Conservation (phyloP, 805 yeast species). For the Ogataea nakhonphanomensis region DNA sequence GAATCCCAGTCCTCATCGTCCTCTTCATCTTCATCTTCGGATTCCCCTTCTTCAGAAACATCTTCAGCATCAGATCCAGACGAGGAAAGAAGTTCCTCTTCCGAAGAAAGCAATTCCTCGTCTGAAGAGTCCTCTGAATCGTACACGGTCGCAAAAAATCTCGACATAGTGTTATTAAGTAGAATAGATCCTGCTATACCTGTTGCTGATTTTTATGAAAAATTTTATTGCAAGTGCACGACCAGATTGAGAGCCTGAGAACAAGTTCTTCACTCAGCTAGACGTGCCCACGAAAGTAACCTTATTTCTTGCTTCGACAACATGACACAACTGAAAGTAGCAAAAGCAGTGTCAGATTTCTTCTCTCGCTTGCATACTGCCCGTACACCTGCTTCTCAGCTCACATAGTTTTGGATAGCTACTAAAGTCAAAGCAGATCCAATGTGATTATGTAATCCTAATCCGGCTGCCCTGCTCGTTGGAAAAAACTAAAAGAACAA, state of each 20-base stretch:
- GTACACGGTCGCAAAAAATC: constrained; percentile 73
- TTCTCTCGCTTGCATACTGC: no score
- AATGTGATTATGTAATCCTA: no score
- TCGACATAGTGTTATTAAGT: constrained; percentile 56
- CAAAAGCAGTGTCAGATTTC: neutral
- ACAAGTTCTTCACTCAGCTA: no score
- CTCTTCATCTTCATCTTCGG: constrained; percentile 39
- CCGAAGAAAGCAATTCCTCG: constrained; percentile 50
- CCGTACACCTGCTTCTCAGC: no score
- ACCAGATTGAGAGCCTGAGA: constrained; percentile 1
- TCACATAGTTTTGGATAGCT: no score
- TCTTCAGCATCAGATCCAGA: constrained; percentile 29
- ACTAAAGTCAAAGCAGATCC: neutral
- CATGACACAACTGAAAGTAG: no score
- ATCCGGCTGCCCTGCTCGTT: neutral
- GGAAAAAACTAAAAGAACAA: constrained; percentile 13
- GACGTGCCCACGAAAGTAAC: neutral
- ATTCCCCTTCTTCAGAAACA: constrained; percentile 28
- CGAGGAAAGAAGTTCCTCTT: constrained; percentile 56
- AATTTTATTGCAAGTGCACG: constrained; percentile 11
- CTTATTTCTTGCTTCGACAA: neutral
- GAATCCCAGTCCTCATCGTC: constrained; percentile 42
- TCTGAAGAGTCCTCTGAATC: constrained; percentile 53
- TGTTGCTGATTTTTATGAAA: constrained; percentile 10
- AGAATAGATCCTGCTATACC: constrained; percentile 7